Percentiles rank a stretch among this genome's conserved stretches.
Evolutionary conservation across 164 flowering plant genomes (phyloP).

Genomic region (Umbellularia californica): DNA sequence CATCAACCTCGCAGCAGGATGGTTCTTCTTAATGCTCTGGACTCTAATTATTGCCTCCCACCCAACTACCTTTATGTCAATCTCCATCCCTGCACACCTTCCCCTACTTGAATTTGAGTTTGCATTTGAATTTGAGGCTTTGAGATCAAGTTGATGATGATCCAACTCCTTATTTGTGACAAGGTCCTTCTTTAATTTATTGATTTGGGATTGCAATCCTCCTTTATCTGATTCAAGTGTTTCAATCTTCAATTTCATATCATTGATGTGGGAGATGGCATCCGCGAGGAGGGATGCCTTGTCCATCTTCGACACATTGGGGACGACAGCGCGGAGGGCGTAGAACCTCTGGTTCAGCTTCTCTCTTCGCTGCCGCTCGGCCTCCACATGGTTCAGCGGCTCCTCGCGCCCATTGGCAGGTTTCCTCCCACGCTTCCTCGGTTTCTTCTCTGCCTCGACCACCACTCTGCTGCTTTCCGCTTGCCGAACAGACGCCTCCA

Average conservation of each 20-base stretch:
- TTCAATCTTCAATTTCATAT: slow-evolving; percentile 57
- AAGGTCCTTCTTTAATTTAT: slow-evolving; percentile 46
- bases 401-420: slow-evolving; percentile 95
- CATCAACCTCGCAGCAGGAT: slow-evolving; percentile 92
- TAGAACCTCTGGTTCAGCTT: slow-evolving; percentile 94
- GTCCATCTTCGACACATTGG: slow-evolving; percentile 97
- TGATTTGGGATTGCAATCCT: slow-evolving; percentile 44
- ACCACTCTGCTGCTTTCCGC: slow-evolving; percentile 54
- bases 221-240: slow-evolving; percentile 50
- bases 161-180: slow-evolving; percentile 19
- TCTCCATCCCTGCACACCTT: slow-evolving; percentile 43
- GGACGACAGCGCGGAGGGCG: slow-evolving; percentile 88
- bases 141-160: neutral
- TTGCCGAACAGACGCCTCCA: slow-evolving; percentile 75
- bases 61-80: slow-evolving; percentile 78
- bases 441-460: slow-evolving; percentile 62
- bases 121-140: slow-evolving; percentile 5
- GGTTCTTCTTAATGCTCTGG: slow-evolving; percentile 68
- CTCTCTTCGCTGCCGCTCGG: slow-evolving; percentile 92
- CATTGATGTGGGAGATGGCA: slow-evolving; percentile 78
- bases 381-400: slow-evolving; percentile 94
- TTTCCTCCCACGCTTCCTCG: slow-evolving; percentile 81
- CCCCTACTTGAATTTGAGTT: neutral
- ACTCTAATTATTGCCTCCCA: slow-evolving; percentile 82
- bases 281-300: slow-evolving; percentile 93